phyloP scores from a whole-genome alignment of 2,329 filamentous ascomycete genomes.

The Karstenula rhodostoma region DNA sequence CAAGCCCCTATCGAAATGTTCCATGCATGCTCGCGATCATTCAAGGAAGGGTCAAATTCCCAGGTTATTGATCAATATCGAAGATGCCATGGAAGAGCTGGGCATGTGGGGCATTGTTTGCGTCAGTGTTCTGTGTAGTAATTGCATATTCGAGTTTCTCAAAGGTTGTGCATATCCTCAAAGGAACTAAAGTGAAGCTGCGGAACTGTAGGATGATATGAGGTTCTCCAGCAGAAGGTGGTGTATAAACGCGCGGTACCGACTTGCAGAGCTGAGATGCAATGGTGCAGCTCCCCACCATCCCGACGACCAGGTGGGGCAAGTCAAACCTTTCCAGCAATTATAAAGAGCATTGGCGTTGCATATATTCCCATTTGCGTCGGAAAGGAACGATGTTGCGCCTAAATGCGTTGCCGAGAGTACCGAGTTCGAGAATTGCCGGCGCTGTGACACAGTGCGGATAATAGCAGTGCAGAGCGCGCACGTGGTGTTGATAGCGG shows the following conservation, averaged over 20 bases:
- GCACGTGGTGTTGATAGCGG: no score
- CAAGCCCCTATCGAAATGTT: slow-evolving; percentile 20
- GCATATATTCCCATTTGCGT: slow-evolving; percentile 27
- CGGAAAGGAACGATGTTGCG: slow-evolving; percentile 22
- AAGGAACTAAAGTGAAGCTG: not conserved
- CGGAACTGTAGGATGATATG: not conserved
- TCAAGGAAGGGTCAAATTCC: slow-evolving; percentile 15
- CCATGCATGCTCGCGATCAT: slow-evolving; percentile 17
- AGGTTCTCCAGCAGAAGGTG: not conserved
- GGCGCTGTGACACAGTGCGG: not conserved
- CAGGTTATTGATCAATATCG: slow-evolving; percentile 33
- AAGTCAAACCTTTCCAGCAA: slow-evolving; percentile 12
- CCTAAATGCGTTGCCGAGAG: slow-evolving; percentile 30
- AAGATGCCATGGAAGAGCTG: slow-evolving; percentile 11
- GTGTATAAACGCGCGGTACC: not conserved
- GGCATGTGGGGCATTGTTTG: slow-evolving; percentile 23
- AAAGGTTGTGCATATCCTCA: not conserved
- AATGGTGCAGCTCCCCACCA: slow-evolving; percentile 6
- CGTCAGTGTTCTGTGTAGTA: not conserved
- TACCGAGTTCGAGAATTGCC: slow-evolving; percentile 16
- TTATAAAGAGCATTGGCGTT: slow-evolving; percentile 3
- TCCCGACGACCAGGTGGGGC: slow-evolving; percentile 31
- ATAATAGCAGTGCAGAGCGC: no score
- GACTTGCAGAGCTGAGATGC: slow-evolving; percentile 15
- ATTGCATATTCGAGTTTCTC: no score